These are phyloP conservation scores for Geoglossum glabrum DNA, from an alignment of 495 filamentous ascomycete genomes.

Conservation along the genomic window DNA sequence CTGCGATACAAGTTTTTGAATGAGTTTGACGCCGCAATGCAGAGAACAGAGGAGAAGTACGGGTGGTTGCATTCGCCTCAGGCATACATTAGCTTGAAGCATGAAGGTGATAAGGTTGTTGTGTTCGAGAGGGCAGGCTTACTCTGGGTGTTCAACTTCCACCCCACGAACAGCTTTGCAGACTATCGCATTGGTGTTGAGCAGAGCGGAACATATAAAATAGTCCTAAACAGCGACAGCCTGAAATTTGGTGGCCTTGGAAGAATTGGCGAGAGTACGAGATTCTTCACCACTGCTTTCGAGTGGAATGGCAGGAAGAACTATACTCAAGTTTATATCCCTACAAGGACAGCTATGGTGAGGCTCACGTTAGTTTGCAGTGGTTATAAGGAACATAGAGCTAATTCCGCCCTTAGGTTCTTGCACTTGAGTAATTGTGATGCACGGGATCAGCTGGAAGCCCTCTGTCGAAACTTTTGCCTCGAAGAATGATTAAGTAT, in stretches of 20 bases:
- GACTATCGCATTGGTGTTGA: constrained; percentile 89
- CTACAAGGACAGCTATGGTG: constrained; percentile 68
- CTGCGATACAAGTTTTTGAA: constrained; percentile 85
- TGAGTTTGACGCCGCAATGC: constrained; percentile 87
- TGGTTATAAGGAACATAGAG: not conserved
- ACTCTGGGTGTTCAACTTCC: constrained; percentile 93
- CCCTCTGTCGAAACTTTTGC: not conserved
- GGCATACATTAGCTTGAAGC: constrained; percentile 83
- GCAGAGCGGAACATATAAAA: constrained; percentile 60
- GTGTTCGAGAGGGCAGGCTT: constrained; percentile 86
- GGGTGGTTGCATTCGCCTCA: constrained; percentile 79
- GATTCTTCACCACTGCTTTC: constrained; percentile 81
- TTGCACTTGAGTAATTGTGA: constrained; percentile 23
- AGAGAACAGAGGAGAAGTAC: constrained; percentile 66
- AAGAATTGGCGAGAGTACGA: constrained; percentile 51
- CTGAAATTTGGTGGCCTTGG: constrained; percentile 60
- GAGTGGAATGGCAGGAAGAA: constrained; percentile 78
- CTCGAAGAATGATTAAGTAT: not conserved
- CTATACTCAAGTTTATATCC: constrained; percentile 83
- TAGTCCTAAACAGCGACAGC: constrained; percentile 69
- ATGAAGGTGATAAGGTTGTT: constrained; percentile 85
- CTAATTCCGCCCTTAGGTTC: constrained; percentile 19
- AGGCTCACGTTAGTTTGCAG: constrained; percentile 18
- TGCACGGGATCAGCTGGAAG: not conserved
- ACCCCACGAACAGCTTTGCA: constrained; percentile 66